These are phyloP conservation scores for Ulmus americana DNA, from an alignment of 331 rosid species.

Conservation along the genomic window DNA sequence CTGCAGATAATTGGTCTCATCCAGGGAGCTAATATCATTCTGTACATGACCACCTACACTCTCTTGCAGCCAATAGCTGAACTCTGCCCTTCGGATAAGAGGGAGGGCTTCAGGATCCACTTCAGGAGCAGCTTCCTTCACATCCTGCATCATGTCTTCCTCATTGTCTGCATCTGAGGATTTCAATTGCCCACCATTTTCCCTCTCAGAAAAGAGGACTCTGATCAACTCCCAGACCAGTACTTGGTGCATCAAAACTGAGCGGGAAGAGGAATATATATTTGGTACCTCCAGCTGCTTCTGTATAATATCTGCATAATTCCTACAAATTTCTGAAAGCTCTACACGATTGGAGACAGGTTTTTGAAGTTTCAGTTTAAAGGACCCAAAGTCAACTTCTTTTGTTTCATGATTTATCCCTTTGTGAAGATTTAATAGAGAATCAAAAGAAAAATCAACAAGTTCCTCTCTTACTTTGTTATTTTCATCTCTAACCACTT, in stretches of 20 bases:
- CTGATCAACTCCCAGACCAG: slow-evolving; percentile 92
- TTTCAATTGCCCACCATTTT: slow-evolving; percentile 42
- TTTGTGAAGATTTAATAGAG: slow-evolving; percentile 70
- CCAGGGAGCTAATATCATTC: slow-evolving; percentile 60
- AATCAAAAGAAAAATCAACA: slow-evolving; percentile 53
- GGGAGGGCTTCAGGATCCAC: slow-evolving; percentile 78
- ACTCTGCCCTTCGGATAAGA: slow-evolving; percentile 86
- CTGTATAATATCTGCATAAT: slow-evolving; percentile 69
- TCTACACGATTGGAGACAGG: slow-evolving; percentile 47
- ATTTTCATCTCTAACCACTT: slow-evolving; percentile 75
- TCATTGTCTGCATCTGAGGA: slow-evolving; percentile 60
- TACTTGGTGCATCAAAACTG: slow-evolving; percentile 72
- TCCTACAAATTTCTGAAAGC: slow-evolving; percentile 69
- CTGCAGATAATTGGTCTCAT: slow-evolving; percentile 64
- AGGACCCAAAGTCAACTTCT: slow-evolving; percentile 63
- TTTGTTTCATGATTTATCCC: slow-evolving; percentile 50
- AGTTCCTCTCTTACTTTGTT: slow-evolving; percentile 65
- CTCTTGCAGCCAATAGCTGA: slow-evolving; percentile 93
- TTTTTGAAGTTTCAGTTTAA: slow-evolving; percentile 65
- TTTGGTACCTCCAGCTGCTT: slow-evolving; percentile 71
- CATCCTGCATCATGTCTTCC: slow-evolving; percentile 93
- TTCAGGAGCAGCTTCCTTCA: slow-evolving; percentile 54
- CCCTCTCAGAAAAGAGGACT: slow-evolving; percentile 77
- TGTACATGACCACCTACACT: slow-evolving; percentile 77
- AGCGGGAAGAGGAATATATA: slow-evolving; percentile 50